phyloP scores from a whole-genome alignment of 768 basidiomycete species.

The Leccinellum albellum region DNA sequence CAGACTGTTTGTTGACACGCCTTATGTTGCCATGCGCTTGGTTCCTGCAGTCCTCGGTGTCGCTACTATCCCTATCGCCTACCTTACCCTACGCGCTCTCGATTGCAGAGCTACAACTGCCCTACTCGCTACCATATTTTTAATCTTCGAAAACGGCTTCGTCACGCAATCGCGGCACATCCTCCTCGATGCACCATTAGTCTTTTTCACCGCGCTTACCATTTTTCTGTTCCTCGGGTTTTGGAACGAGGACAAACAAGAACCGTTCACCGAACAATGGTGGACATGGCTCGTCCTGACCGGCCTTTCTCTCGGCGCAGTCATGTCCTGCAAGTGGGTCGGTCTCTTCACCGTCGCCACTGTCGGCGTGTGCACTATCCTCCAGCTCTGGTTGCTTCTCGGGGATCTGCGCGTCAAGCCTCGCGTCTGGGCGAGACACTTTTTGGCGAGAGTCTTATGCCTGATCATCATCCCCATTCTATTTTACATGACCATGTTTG shows the following conservation, averaged over 20 bases:
- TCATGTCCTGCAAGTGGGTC: conserved; percentile 96
- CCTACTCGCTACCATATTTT: conserved; percentile 82
- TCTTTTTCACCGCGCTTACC: conserved; percentile 95
- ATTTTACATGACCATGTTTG: conserved; percentile 97
- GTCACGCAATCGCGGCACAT: conserved; percentile 96
- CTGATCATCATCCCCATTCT: conserved; percentile 78
- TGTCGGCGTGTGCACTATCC: conserved; percentile 77
- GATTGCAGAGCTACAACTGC: conserved; percentile 91
- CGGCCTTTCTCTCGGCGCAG: conserved; percentile 88
- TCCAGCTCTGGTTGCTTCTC: conserved; percentile 85
- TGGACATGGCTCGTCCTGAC: conserved; percentile 90
- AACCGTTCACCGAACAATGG: conserved; percentile 83
- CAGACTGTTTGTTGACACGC: conserved; percentile 81
- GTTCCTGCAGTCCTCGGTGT: conserved; percentile 90
- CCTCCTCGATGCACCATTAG: conserved; percentile 94
- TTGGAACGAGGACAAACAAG: conserved; percentile 82
- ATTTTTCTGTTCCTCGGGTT: conserved; percentile 86
- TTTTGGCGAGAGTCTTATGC: conserved; percentile 84
- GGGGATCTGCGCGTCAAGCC: conserved; percentile 82
- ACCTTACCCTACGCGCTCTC: conserved; percentile 89
- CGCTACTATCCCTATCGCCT: conserved; percentile 83
- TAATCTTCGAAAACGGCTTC: conserved; percentile 96
- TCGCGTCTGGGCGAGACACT: conserved; percentile 75
- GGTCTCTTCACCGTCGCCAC: conserved; percentile 97
- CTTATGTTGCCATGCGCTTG: conserved; percentile 96